Conservation (phyloP, 345 rosid species). For the Populus pruinosa region DNA sequence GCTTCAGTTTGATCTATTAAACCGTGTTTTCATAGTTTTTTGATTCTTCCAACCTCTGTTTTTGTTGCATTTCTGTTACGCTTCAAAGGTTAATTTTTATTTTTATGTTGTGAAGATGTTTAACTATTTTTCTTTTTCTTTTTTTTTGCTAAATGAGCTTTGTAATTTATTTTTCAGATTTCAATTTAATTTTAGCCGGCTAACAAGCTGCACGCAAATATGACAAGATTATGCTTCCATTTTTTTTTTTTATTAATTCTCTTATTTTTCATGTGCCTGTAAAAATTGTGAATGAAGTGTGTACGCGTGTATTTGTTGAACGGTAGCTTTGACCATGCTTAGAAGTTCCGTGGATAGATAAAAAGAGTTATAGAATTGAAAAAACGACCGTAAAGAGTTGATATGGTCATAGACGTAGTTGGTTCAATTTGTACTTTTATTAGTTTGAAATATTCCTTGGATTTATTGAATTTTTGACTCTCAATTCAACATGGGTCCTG, state of each 20-base stretch:
- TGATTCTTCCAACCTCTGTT: background rate
- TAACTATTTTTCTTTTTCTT: background rate
- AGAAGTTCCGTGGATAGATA: background rate
- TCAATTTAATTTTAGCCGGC: background rate
- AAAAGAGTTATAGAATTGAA: background rate
- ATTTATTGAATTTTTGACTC: constrained; percentile 23
- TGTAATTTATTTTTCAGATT: background rate
- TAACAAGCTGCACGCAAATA: constrained; percentile 11
- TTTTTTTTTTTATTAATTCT: background rate
- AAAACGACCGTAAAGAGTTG: constrained; percentile 8
- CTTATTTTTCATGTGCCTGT: background rate
- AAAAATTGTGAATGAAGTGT: background rate
- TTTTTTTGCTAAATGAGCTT: background rate
- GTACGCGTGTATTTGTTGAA: constrained; percentile 15
- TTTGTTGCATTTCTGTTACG: background rate
- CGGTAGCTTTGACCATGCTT: constrained; percentile 16
- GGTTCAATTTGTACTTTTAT: constrained; percentile 5
- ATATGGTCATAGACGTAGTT: constrained; percentile 20
- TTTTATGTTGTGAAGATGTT: background rate
- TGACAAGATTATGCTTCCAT: background rate
- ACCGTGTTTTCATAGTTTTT: background rate
- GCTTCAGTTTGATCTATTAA: background rate
- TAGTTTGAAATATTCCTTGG: constrained; percentile 13
- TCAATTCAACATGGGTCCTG: constrained; percentile 27
- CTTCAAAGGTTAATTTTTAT: background rate